phyloP scores from a whole-genome alignment of 1,284 basidiomycete genomes.

The Quambalaria eucalypti region DNA sequence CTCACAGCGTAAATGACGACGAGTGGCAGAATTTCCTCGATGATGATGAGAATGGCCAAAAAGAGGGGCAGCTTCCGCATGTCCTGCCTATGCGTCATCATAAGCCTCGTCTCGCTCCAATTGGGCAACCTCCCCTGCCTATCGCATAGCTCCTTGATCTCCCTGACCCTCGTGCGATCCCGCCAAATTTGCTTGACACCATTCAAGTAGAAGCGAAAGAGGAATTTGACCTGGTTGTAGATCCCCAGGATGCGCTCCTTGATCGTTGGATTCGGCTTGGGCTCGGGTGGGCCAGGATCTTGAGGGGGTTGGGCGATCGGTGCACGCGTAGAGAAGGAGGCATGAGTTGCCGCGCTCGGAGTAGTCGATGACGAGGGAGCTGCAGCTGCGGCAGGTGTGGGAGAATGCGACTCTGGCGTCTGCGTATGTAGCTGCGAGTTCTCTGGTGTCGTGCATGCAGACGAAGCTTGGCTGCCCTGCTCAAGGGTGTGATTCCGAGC shows the following conservation, averaged over 20 bases:
- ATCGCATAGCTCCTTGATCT: conserved; percentile 15
- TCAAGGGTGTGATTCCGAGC: no score
- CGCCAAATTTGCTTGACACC: conserved; percentile 45
- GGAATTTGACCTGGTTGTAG: conserved; percentile 22
- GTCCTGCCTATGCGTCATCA: conserved; percentile 28
- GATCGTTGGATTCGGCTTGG: not conserved
- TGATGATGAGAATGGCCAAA: conserved; percentile 61
- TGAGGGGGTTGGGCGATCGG: not conserved
- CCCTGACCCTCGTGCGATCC: conserved; percentile 23
- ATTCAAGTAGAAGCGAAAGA: conserved; percentile 43
- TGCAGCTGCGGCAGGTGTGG: no score
- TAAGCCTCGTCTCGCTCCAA: conserved; percentile 30
- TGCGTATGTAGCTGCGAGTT: no score
- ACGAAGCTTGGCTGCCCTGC: no score
- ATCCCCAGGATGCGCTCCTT: not conserved
- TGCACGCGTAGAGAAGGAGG: no score
- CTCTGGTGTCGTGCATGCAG: no score
- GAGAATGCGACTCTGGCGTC: no score
- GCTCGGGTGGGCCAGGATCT: not conserved
- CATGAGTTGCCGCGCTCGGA: no score
- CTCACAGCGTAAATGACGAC: conserved; percentile 65
- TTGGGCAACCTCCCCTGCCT: conserved; percentile 14
- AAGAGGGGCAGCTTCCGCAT: conserved; percentile 66
- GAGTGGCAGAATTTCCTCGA: conserved; percentile 74
- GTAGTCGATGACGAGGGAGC: not conserved